Evolutionary conservation across 768 basidiomycete genomes (phyloP).

Genomic region (Clitopilus hobsonii): DNA sequence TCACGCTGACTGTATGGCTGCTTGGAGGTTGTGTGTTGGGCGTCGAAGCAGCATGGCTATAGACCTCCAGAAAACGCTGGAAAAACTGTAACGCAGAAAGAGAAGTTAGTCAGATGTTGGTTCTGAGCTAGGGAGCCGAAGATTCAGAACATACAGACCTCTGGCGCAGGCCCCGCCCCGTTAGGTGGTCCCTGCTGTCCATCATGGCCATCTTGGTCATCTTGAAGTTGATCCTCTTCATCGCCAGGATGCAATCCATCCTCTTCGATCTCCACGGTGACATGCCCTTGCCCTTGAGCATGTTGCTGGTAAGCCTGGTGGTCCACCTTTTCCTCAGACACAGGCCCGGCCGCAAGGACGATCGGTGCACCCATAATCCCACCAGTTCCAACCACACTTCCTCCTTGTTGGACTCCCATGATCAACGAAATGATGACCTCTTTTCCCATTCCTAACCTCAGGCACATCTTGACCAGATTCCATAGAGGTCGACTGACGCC

Average conservation of each 20-base stretch:
- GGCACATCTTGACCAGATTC: constrained; percentile 63
- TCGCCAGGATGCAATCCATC: neutral
- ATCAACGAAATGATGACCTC: constrained; percentile 60
- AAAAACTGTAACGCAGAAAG: neutral
- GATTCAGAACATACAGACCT: constrained; percentile 1
- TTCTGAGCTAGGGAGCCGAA: neutral
- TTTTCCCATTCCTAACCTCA: constrained; percentile 56
- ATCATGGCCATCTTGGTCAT: neutral
- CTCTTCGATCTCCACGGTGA: neutral
- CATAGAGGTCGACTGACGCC: constrained; percentile 69
- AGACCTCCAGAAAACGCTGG: neutral
- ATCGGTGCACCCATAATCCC: constrained; percentile 28
- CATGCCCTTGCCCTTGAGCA: neutral
- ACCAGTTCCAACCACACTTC: constrained; percentile 30
- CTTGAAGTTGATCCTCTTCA: neutral
- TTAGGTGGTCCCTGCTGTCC: neutral
- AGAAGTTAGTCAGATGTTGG: neutral
- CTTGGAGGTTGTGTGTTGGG: neutral
- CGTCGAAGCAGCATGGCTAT: neutral
- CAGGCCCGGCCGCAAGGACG: constrained; percentile 14
- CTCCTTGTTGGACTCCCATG: constrained; percentile 50
- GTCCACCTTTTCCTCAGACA: constrained; percentile 23
- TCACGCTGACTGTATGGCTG: neutral
- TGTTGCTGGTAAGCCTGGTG: constrained; percentile 14
- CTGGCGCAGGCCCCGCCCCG: neutral